phyloP scores from a whole-genome alignment of 2,329 filamentous ascomycete genomes.

The Pseudogymnoascus sp. region DNA sequence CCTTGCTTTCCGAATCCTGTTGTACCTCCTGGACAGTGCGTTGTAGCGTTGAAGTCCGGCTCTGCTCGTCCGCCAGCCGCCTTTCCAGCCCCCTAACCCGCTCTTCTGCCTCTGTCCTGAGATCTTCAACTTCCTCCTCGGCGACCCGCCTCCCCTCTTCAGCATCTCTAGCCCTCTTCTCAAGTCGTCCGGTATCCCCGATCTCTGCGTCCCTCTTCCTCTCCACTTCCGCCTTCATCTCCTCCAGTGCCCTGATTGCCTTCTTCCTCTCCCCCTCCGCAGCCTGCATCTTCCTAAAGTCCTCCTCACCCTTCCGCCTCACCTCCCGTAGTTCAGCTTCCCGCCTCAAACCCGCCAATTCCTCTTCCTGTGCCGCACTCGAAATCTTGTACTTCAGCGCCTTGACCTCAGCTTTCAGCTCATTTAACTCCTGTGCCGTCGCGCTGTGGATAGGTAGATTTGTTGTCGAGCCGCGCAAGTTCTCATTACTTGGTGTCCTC shows the following conservation, averaged over 20 bases:
- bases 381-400: constrained; percentile 82
- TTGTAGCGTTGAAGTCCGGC: constrained; percentile 51
- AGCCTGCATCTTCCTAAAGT: constrained; percentile 61
- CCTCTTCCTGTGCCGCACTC: constrained; percentile 79
- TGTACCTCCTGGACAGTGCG: constrained; percentile 44
- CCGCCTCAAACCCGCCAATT: constrained; percentile 69
- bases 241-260: constrained; percentile 43
- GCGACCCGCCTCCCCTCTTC: constrained; percentile 67
- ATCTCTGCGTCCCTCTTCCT: constrained; percentile 44
- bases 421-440: constrained; percentile 49
- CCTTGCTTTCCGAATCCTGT: constrained; percentile 35
- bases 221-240: constrained; percentile 44
- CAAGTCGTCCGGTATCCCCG: constrained; percentile 56
- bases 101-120: constrained; percentile 56
- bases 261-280: constrained; percentile 50
- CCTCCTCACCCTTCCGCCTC: constrained; percentile 74
- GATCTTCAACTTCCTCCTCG: constrained; percentile 76
- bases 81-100: constrained; percentile 58
- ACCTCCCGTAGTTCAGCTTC: constrained; percentile 78
- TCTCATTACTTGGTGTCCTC: constrained; percentile 34
- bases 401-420: constrained; percentile 82
- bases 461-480: constrained; percentile 49
- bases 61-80: constrained; percentile 54
- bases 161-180: constrained; percentile 61
- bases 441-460: constrained; percentile 20